Evolutionary conservation across 2,329 filamentous ascomycete genomes (phyloP), one percentile per base, ranked within the genome.

Genomic region (Neobulgaria alba): DNA sequence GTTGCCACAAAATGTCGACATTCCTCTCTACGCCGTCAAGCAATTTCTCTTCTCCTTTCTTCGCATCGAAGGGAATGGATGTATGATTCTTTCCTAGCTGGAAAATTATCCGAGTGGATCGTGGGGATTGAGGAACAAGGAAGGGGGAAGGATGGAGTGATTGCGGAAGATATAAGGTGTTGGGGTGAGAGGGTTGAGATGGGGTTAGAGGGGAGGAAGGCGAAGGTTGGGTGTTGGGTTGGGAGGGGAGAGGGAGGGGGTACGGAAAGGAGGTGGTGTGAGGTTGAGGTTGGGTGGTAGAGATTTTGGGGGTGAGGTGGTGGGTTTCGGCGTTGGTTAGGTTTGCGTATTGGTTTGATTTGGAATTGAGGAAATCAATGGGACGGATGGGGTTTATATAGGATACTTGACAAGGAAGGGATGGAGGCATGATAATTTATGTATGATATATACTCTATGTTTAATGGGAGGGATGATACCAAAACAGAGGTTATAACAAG

Each of bases 1-100:
- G 73, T 78, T n/a, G 78, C 75, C 5, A 80, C 75, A 5, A 81
- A 80, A 54, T 83, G 78, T 52, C 70, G 77, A 9, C 71, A 81
- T 45, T 68, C 71, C 0, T 50, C 62, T 1, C 66, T 73, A 23
- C 71, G 79, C 15, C 66, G 75, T 14, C 71, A 74, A 47, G 79
- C 79, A 5, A 77, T 83, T 31, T 67, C 75, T 49, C 61, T 84
- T 4, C 58, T 85, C 31, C 66, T 68, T 37, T 43, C 68, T 49
- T 77, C 72, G 52, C 71, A 76, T 5, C 67, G 78, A 15, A 68
- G 78, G 36, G 80, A 84, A 59, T 79, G 75, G 16, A 78, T 83
- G 68, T 84, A 79, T 79, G 79, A 85, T 43, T 35, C 33, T 8
- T 3, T 35, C 4, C 20, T 35, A 20, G 15, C 16, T 19, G 33